Evolutionary conservation across 129 eudicot species (phyloP).

Genomic region (Escallonia herrerae): DNA sequence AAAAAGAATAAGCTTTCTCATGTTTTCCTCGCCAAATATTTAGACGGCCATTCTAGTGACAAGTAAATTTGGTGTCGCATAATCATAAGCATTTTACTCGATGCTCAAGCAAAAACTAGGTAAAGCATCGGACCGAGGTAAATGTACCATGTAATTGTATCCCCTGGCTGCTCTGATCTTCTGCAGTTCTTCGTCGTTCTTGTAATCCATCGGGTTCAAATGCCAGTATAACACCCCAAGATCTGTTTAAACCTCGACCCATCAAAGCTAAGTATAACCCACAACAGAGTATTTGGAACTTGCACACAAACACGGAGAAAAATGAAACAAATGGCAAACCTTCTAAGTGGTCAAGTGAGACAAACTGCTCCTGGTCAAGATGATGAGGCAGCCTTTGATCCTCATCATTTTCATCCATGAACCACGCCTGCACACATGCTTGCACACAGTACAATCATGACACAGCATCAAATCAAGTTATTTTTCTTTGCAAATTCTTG

Average conservation of each 20-base stretch:
- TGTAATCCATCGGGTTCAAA: conserved; percentile 63
- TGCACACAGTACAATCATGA: neutral
- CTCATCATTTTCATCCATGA: conserved; percentile 60
- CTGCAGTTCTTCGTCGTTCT: conserved; percentile 64
- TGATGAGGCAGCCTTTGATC: conserved; percentile 91
- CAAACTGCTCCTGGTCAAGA: conserved; percentile 44
- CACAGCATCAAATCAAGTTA: neutral
- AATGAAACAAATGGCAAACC: conserved; percentile 13
- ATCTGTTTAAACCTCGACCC: conserved; percentile 17
- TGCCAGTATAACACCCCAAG: conserved; percentile 82
- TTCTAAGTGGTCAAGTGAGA: conserved; percentile 53
- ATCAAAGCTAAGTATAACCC: neutral
- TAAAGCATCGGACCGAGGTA: too few species aligned
- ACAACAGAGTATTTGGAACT: neutral
- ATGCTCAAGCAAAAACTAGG: too few species aligned
- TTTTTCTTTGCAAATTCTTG: too few species aligned
- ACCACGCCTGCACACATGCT: conserved; percentile 59
- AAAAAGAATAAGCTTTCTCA: too few species aligned
- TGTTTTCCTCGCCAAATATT: too few species aligned
- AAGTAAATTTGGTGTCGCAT: too few species aligned
- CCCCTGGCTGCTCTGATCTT: conserved; percentile 70
- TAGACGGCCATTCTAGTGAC: too few species aligned
- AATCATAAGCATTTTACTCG: too few species aligned
- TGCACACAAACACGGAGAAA: neutral
- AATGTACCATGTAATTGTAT: conserved; percentile 62